phyloP scores from a whole-genome alignment of 2,329 filamentous ascomycete genomes.

The Neofusicoccum umdonicola region DNA sequence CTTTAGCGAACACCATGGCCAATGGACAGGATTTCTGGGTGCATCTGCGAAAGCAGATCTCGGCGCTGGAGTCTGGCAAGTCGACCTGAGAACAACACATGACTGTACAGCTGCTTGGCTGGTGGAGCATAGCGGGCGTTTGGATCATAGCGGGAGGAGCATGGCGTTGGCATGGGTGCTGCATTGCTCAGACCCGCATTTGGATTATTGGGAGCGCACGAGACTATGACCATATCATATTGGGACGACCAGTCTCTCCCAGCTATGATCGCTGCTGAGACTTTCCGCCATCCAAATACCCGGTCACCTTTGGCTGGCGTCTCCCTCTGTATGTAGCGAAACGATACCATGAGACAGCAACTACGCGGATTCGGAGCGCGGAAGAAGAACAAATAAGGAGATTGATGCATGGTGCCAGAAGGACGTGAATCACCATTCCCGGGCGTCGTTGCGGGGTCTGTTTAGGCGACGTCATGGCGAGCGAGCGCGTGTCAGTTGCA shows the following conservation, averaged over 20 bases:
- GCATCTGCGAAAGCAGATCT: conserved; percentile 46
- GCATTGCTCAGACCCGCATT: conserved; percentile 3
- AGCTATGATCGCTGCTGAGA: conserved; percentile 3
- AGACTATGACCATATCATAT: not conserved
- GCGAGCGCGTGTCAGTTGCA: not conserved
- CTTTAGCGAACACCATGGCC: conserved; percentile 39
- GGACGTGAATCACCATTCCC: not conserved
- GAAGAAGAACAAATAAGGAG: not conserved
- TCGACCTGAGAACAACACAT: conserved; percentile 20
- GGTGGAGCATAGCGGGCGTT: conserved; percentile 17
- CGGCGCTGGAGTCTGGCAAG: conserved; percentile 38
- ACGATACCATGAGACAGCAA: not conserved
- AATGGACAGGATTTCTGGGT: conserved; percentile 46
- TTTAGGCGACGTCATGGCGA: not conserved
- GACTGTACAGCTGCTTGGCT: conserved; percentile 17
- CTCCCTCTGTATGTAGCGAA: conserved; percentile 6
- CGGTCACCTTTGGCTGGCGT: not conserved
- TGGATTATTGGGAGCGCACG: not conserved
- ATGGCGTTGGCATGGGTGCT: conserved; percentile 16
- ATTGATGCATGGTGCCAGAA: not conserved
- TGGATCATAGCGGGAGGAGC: conserved; percentile 15
- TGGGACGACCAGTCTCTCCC: not conserved
- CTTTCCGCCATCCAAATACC: not conserved
- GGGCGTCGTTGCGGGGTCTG: not conserved
- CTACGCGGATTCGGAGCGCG: not conserved